Evolutionary conservation across 225 moss, liverwort and hornwort species (phyloP).

Genomic region (Sphagnum tenellum): DNA sequence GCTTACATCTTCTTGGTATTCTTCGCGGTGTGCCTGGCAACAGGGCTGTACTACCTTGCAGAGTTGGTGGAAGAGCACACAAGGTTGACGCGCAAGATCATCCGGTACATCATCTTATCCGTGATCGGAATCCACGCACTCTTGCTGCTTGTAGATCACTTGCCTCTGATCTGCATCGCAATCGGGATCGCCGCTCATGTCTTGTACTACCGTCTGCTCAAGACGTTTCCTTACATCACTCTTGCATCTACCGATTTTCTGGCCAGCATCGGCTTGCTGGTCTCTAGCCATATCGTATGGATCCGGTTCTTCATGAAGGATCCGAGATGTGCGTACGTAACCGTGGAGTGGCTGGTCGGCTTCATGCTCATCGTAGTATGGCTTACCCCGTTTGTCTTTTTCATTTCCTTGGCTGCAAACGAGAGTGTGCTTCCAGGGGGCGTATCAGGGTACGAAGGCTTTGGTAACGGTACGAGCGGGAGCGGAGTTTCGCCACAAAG

Average conservation of each 20-base stretch:
- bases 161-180: slow-evolving; percentile 56
- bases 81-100: slow-evolving; percentile 64
- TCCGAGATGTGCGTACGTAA: slow-evolving; percentile 70
- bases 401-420: slow-evolving; percentile 90
- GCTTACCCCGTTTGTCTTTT: slow-evolving; percentile 84
- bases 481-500: slow-evolving; percentile 5
- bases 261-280: slow-evolving; percentile 52
- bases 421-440: slow-evolving; percentile 84
- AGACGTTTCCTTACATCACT: slow-evolving; percentile 81
- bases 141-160: slow-evolving; percentile 60
- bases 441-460: slow-evolving; percentile 32
- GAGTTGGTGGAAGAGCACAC: slow-evolving; percentile 98
- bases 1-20: slow-evolving; percentile 90
- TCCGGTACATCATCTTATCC: slow-evolving; percentile 64
- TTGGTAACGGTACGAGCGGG: slow-evolving; percentile 14
- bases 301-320: slow-evolving; percentile 79
- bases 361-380: slow-evolving; percentile 89
- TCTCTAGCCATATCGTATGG: slow-evolving; percentile 69
- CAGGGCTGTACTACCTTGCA: slow-evolving; percentile 81
- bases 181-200: slow-evolving; percentile 65
- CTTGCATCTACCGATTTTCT: slow-evolving; percentile 68
- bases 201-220: slow-evolving; percentile 73
- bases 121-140: slow-evolving; percentile 64
- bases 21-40: slow-evolving; percentile 83
- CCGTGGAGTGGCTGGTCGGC: slow-evolving; percentile 82